Conservation (phyloP, 176 grass and related monocot species). For the Rhynchospora pubera region DNA sequence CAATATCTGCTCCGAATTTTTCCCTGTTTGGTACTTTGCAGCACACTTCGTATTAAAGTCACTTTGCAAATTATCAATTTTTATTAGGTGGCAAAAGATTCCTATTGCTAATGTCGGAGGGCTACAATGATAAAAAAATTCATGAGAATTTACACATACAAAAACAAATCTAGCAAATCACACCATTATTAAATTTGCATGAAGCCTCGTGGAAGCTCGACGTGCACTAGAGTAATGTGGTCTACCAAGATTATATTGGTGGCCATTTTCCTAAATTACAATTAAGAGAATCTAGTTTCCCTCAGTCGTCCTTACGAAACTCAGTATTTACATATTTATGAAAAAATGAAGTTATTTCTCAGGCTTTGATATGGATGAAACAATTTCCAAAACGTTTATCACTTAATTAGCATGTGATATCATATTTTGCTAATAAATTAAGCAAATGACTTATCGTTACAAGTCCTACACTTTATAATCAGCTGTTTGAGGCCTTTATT, state of each 20-base stretch:
- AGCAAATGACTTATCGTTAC: no score
- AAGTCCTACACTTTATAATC: no score
- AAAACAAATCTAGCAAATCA: not conserved
- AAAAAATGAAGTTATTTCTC: not conserved
- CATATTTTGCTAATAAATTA: no score
- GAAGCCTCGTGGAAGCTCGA: conserved; percentile 20
- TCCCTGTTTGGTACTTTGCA: not conserved
- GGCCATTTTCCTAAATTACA: not conserved
- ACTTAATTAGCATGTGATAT: no score
- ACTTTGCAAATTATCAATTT: not conserved
- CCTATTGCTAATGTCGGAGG: conserved; percentile 11
- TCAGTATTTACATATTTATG: not conserved
- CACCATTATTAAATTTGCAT: not conserved
- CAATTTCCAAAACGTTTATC: not conserved
- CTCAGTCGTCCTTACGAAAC: not conserved
- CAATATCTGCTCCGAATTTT: not conserved
- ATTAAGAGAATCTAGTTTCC: not conserved
- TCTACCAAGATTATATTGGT: not conserved
- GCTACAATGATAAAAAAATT: not conserved
- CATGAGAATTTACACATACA: not conserved
- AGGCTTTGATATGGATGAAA: not conserved
- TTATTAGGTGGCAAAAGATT: conserved; percentile 16
- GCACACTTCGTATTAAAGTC: not conserved
- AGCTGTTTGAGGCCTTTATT: no score
- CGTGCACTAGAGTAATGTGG: not conserved